phyloP scores from a whole-genome alignment of 305 asterid species.

The Solanum hybrid region DNA sequence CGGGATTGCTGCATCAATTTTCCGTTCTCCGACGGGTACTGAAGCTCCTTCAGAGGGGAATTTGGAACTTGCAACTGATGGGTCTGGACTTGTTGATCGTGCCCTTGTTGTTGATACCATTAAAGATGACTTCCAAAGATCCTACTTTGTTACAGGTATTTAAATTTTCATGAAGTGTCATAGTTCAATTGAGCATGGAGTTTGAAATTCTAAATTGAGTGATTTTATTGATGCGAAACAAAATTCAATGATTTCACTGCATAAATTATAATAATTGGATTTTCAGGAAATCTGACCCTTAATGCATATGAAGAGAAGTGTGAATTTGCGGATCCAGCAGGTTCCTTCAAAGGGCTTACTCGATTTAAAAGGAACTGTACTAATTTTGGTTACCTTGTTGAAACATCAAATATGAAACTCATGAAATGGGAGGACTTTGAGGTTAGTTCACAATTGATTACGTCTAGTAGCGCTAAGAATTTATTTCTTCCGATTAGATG shows the following conservation, averaged over 20 bases:
- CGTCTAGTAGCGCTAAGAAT: neutral
- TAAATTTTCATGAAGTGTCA: neutral
- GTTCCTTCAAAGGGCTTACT: slow-evolving; percentile 65
- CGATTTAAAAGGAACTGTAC: slow-evolving; percentile 87
- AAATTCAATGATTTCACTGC: neutral
- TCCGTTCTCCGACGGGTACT: slow-evolving; percentile 40
- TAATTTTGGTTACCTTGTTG: slow-evolving; percentile 72
- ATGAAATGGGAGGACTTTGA: slow-evolving; percentile 89
- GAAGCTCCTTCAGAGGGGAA: slow-evolving; percentile 19
- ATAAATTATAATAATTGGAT: neutral
- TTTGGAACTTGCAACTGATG: slow-evolving; percentile 37
- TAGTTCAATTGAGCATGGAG: neutral
- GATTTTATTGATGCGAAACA: neutral
- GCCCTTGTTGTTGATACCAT: slow-evolving; percentile 42
- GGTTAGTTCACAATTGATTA: slow-evolving; percentile 23
- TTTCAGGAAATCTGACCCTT: slow-evolving; percentile 59
- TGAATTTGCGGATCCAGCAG: slow-evolving; percentile 98
- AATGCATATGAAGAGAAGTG: slow-evolving; percentile 84
- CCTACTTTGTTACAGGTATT: slow-evolving; percentile 85
- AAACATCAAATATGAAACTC: slow-evolving; percentile 70
- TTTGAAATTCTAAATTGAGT: neutral
- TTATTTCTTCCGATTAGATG: neutral
- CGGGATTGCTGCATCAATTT: slow-evolving; percentile 76
- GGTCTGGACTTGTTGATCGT: slow-evolving; percentile 51
- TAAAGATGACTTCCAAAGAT: slow-evolving; percentile 63